A percentile compares a stretch with the other conserved stretches of the same genome.
phyloP scores from a whole-genome alignment of 805 yeast genomes.

The Schizosaccharomyces cryophilus region DNA sequence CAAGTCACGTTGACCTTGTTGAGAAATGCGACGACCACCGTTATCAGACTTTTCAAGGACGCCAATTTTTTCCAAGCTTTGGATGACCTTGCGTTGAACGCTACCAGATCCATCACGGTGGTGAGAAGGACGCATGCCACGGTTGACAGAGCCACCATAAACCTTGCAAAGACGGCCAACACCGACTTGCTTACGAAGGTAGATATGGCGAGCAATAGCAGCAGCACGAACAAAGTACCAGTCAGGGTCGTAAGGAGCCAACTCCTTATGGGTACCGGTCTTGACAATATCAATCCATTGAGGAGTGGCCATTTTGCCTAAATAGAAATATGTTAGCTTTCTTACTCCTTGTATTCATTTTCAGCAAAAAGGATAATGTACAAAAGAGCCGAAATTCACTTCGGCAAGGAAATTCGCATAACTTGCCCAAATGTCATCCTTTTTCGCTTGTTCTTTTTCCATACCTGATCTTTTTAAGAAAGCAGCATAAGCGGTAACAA shows the following conservation, averaged over 20 bases:
- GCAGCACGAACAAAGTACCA: conserved; percentile 77
- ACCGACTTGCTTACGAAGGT: conserved; percentile 98
- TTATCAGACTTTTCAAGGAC: conserved; percentile 85
- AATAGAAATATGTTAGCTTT: neutral
- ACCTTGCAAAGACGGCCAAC: conserved; percentile 96
- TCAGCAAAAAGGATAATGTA: no score
- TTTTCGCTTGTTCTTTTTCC: conserved; percentile 15
- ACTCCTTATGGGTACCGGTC: conserved; percentile 95
- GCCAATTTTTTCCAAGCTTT: conserved; percentile 95
- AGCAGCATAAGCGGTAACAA: conserved; percentile 97
- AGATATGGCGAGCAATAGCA: conserved; percentile 98
- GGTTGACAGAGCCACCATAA: conserved; percentile 98
- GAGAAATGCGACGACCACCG: conserved; percentile 98
- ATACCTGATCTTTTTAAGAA: conserved; percentile 97
- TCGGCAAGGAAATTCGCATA: no score
- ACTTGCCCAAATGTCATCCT: conserved; percentile 19
- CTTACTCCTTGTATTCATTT: neutral
- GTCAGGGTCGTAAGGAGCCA: conserved; percentile 98
- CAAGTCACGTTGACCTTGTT: conserved; percentile 99
- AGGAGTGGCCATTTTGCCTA: conserved; percentile 31
- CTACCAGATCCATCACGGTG: conserved; percentile 99
- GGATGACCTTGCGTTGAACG: conserved; percentile 93
- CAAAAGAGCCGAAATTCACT: neutral
- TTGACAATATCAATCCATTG: conserved; percentile 98
- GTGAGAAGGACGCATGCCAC: conserved; percentile 96